Percentiles rank a stretch among this genome's conserved stretches.
Conservation (phyloP, 139 green algal genomes). For the Diplosphaera chodatii region DNA sequence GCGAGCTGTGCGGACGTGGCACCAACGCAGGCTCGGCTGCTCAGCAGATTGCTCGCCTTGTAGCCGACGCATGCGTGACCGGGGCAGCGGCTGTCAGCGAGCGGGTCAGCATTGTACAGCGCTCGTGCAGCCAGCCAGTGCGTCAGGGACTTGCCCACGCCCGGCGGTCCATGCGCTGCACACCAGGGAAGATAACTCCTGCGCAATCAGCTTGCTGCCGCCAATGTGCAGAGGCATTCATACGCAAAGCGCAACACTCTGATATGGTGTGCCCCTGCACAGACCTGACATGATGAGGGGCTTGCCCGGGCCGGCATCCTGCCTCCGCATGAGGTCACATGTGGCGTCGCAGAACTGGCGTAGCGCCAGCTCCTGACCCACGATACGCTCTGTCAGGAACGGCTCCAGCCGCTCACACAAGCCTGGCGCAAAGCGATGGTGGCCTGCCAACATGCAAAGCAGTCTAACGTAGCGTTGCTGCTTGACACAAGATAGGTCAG, state of each 20-base stretch:
- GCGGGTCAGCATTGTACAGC: constrained; percentile 57
- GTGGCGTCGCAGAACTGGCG: constrained; percentile 55
- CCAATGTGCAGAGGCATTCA: too few species aligned
- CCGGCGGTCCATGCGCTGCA: constrained; percentile 75
- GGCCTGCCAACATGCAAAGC: too few species aligned
- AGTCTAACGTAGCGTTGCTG: too few species aligned
- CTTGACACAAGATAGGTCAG: too few species aligned
- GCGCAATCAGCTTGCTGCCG: too few species aligned
- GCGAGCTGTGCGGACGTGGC: too few species aligned
- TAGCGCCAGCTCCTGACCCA: constrained; percentile 72
- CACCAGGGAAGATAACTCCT: too few species aligned
- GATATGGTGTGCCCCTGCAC: too few species aligned
- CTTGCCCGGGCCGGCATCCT: constrained; percentile 26
- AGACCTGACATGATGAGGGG: constrained; percentile 73
- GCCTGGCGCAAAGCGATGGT: constrained; percentile 37
- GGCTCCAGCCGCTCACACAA: constrained; percentile 56
- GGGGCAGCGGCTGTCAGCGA: constrained; percentile 35
- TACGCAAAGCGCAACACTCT: too few species aligned
- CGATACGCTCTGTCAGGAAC: constrained; percentile 43
- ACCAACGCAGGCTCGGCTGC: too few species aligned
- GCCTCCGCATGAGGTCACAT: constrained; percentile 64
- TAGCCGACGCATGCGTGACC: constrained; percentile 63
- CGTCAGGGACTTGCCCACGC: constrained; percentile 83
- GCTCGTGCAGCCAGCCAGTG: constrained; percentile 65
- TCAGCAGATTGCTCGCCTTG: too few species aligned